Conservation (phyloP, 495 filamentous ascomycete genomes). For the Neurospora sp. region DNA sequence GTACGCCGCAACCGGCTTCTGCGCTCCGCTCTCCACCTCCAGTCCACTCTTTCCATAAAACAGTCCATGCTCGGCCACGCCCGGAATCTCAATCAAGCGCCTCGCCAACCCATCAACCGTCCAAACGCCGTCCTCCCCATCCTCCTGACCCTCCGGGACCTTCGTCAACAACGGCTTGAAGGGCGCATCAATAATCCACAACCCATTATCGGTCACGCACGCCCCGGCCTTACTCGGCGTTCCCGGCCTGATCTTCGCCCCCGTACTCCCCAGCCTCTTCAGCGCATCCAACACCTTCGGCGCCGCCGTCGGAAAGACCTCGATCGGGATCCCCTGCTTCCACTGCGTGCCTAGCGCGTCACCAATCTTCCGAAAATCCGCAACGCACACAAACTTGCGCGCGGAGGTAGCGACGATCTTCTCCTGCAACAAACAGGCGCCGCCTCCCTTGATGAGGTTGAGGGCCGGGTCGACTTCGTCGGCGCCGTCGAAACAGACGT, state of each 20-base stretch:
- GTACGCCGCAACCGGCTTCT: constrained; percentile 88
- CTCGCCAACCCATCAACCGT: constrained; percentile 63
- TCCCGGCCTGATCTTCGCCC: constrained; percentile 60
- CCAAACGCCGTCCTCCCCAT: constrained; percentile 52
- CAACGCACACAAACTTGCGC: constrained; percentile 86
- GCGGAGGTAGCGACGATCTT: constrained; percentile 84
- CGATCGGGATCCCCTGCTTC: constrained; percentile 74
- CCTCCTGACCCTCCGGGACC: constrained; percentile 13
- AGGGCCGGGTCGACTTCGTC: constrained; percentile 93
- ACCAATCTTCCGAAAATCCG: constrained; percentile 70
- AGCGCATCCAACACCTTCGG: constrained; percentile 60
- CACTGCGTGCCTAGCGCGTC: constrained; percentile 50
- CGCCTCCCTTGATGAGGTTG: constrained; percentile 96
- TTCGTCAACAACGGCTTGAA: constrained; percentile 62
- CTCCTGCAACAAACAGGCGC: constrained; percentile 95
- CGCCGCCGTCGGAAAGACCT: constrained; percentile 77
- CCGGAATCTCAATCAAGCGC: constrained; percentile 69
- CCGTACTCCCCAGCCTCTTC: constrained; percentile 53
- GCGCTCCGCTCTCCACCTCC: constrained; percentile 58
- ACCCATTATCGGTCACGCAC: constrained; percentile 83
- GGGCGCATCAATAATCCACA: constrained; percentile 88
- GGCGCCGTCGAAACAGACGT: constrained; percentile 89
- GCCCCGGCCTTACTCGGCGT: constrained; percentile 63
- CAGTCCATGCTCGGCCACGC: constrained; percentile 80
- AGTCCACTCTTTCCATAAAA: constrained; percentile 72